Conservation (phyloP, 176 grass and related monocot species). For the Cenchrus fungigraminus region DNA sequence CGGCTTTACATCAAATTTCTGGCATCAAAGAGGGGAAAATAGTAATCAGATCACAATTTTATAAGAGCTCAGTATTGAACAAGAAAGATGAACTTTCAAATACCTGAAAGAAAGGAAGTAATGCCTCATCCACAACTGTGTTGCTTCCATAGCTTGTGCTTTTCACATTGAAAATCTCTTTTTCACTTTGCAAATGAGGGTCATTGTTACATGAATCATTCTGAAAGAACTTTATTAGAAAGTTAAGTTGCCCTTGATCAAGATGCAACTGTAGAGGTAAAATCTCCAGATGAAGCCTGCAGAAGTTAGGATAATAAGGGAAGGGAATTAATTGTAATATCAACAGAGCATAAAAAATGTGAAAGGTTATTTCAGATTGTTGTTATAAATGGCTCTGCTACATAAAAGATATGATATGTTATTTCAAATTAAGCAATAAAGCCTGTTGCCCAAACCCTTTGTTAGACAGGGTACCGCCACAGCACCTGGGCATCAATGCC, state of each 20-base stretch:
- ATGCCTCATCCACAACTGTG: constrained; percentile 74
- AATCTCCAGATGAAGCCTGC: constrained; percentile 83
- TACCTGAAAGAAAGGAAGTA: constrained; percentile 99
- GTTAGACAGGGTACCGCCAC: background rate
- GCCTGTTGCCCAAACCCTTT: background rate
- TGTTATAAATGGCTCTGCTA: background rate
- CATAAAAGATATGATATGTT: background rate
- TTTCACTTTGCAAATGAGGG: constrained; percentile 45
- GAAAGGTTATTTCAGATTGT: background rate
- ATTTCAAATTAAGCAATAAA: constrained; percentile 9
- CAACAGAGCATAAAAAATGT: constrained; percentile 31
- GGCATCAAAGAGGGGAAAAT: constrained; percentile 31
- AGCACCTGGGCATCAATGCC: background rate
- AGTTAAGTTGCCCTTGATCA: constrained; percentile 95
- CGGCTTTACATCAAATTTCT: constrained; percentile 95
- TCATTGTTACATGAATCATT: constrained; percentile 56
- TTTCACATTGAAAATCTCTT: constrained; percentile 46
- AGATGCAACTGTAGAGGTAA: constrained; percentile 92
- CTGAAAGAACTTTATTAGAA: constrained; percentile 77
- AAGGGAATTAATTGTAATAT: constrained; percentile 19
- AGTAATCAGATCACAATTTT: constrained; percentile 36
- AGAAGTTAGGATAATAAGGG: constrained; percentile 42
- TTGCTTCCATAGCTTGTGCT: constrained; percentile 52
- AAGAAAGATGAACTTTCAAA: constrained; percentile 39
- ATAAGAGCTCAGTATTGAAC: background rate